Conservation (phyloP, 192 early-diverging fungal genomes). For the Paraglomus brasilianum region DNA sequence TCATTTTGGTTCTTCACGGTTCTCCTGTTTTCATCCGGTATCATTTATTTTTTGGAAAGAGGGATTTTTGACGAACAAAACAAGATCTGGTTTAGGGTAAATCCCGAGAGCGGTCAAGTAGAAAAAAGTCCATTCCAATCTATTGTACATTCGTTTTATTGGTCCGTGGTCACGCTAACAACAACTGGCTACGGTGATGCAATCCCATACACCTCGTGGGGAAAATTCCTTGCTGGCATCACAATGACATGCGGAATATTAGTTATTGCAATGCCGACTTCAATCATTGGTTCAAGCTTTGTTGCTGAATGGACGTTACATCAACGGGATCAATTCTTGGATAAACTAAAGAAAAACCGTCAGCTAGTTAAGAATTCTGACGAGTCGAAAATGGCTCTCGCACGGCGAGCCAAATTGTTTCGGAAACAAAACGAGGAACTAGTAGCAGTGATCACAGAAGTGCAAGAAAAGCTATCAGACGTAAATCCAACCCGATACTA, state of each 20-base stretch:
- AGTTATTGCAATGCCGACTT: conserved; percentile 55
- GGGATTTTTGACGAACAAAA: conserved; percentile 9
- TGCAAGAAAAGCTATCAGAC: conserved; percentile 30
- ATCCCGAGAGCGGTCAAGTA: neutral
- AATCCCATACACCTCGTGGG: conserved; percentile 47
- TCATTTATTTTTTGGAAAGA: conserved; percentile 29
- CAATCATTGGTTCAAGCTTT: conserved; percentile 58
- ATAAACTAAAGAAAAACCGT: neutral
- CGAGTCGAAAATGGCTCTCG: neutral
- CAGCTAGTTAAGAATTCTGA: too few species aligned
- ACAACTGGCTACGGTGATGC: conserved; percentile 59
- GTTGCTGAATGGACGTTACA: conserved; percentile 42
- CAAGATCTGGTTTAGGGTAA: conserved; percentile 15
- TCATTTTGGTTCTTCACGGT: conserved; percentile 22
- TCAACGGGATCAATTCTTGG: conserved; percentile 10
- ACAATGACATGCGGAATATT: conserved; percentile 57
- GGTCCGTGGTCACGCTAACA: conserved; percentile 54
- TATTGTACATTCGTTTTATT: conserved; percentile 50
- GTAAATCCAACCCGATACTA: conserved; percentile 33
- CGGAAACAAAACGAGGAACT: conserved; percentile 21
- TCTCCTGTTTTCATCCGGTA: conserved; percentile 13
- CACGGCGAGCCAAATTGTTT: neutral
- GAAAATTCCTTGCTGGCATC: conserved; percentile 46
- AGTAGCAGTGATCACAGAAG: conserved; percentile 23
- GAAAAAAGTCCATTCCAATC: conserved; percentile 55